Conservation (phyloP, 805 yeast genomes). For the Starmerella vaccinii region DNA sequence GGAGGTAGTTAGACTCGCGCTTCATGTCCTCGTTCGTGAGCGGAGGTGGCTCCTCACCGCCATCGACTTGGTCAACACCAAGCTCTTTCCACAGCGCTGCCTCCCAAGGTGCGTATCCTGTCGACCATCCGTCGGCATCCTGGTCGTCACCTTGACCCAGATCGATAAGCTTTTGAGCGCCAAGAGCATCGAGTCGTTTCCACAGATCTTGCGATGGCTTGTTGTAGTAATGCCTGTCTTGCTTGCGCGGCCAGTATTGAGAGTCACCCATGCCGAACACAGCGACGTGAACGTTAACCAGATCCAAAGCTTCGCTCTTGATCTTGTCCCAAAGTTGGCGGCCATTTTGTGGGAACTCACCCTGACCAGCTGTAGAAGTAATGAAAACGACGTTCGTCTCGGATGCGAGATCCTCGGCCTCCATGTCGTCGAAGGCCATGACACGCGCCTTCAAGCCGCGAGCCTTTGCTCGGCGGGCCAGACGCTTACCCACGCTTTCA, state of each 20-base stretch:
- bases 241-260: slow-evolving; percentile 93
- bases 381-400: slow-evolving; percentile 62
- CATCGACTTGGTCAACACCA: slow-evolving; percentile 72
- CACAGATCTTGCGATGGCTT: slow-evolving; percentile 73
- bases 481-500: slow-evolving; percentile 64
- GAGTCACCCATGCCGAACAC: slow-evolving; percentile 76
- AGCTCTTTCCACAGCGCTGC: slow-evolving; percentile 73
- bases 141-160: slow-evolving; percentile 93
- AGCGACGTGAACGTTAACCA: slow-evolving; percentile 43
- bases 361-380: slow-evolving; percentile 74
- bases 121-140: slow-evolving; percentile 89
- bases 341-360: slow-evolving; percentile 79
- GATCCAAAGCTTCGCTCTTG: slow-evolving; percentile 46
- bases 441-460: slow-evolving; percentile 64
- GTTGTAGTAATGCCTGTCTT: slow-evolving; percentile 87
- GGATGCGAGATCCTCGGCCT: slow-evolving; percentile 51
- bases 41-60: slow-evolving; percentile 84
- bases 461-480: slow-evolving; percentile 66
- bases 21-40: slow-evolving; percentile 94
- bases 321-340: slow-evolving; percentile 64
- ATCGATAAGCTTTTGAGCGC: slow-evolving; percentile 62
- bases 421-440: slow-evolving; percentile 59
- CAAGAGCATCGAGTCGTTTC: slow-evolving; percentile 54
- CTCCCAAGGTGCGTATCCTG: slow-evolving; percentile 88
- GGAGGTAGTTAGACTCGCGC: slow-evolving; percentile 68